Evolutionary conservation across 176 grass and related monocot genomes (phyloP).

Genomic region (Oryza australiensis): DNA sequence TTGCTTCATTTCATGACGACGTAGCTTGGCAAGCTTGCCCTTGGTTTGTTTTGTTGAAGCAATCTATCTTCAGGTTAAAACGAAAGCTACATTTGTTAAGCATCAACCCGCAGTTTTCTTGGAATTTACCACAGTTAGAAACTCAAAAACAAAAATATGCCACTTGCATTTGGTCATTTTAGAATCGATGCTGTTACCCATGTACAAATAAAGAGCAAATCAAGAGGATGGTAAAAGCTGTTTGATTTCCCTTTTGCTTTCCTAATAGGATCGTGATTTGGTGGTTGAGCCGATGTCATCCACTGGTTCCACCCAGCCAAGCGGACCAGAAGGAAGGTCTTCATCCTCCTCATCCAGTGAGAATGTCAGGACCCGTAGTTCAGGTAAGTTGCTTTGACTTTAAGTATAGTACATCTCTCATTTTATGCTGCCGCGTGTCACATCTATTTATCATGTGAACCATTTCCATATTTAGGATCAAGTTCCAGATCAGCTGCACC

Average conservation of each 20-base stretch:
- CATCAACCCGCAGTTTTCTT: not conserved
- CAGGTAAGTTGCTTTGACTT: conserved; percentile 53
- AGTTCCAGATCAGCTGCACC: conserved; percentile 42
- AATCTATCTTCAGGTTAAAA: not conserved
- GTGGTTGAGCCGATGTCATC: conserved; percentile 69
- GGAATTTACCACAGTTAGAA: not conserved
- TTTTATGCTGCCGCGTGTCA: not conserved
- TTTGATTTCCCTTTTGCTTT: not conserved
- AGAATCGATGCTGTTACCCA: not conserved
- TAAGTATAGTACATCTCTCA: not conserved
- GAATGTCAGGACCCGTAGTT: conserved; percentile 44
- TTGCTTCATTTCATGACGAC: not conserved
- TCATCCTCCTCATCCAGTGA: conserved; percentile 54
- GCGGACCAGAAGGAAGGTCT: conserved; percentile 59
- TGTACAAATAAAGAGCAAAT: not conserved
- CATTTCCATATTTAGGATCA: conserved; percentile 48
- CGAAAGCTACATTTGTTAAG: not conserved
- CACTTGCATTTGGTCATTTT: not conserved
- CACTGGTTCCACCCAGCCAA: conserved; percentile 38
- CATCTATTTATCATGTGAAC: conserved; percentile 19
- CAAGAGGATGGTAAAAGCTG: not conserved
- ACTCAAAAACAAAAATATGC: not conserved
- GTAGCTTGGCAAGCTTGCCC: not conserved
- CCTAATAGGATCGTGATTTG: conserved; percentile 65
- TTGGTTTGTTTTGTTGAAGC: not conserved